phyloP scores from a whole-genome alignment of 106 monocot genomes.

The Platanthera guangdongensis region DNA sequence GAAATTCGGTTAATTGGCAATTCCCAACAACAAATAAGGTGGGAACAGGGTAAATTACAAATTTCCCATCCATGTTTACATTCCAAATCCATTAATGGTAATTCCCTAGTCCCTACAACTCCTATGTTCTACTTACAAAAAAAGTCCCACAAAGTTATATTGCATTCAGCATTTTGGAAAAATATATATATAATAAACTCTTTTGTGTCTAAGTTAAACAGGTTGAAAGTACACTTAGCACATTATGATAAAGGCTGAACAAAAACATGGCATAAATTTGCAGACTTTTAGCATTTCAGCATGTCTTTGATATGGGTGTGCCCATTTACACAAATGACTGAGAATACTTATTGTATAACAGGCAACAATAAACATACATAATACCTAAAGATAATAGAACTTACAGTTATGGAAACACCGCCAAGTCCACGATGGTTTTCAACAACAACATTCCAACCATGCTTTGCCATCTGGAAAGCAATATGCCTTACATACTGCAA shows the following conservation, averaged over 20 bases:
- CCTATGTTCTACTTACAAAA: background rate
- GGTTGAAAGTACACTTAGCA: background rate
- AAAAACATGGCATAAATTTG: background rate
- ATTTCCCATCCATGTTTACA: too few species aligned
- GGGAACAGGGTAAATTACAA: too few species aligned
- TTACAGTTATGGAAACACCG: conserved; percentile 78
- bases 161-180: background rate
- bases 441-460: conserved; percentile 84
- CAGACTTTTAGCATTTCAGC: background rate
- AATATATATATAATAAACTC: background rate
- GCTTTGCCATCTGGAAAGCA: conserved; percentile 42
- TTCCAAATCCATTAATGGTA: too few species aligned
- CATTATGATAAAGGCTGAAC: background rate
- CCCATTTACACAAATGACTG: background rate
- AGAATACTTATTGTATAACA: background rate
- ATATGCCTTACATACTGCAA: conserved; percentile 73
- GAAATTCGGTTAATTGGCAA: too few species aligned
- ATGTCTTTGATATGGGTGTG: background rate
- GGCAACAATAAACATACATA: background rate
- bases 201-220: background rate
- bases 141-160: background rate
- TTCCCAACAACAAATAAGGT: too few species aligned
- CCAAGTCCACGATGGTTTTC: conserved; percentile 83
- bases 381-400: background rate
- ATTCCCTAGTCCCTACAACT: too few species aligned